These are phyloP conservation scores for Dendrostoma leiphaemia DNA, from an alignment of 2,329 filamentous ascomycete species.

Conservation along the genomic window DNA sequence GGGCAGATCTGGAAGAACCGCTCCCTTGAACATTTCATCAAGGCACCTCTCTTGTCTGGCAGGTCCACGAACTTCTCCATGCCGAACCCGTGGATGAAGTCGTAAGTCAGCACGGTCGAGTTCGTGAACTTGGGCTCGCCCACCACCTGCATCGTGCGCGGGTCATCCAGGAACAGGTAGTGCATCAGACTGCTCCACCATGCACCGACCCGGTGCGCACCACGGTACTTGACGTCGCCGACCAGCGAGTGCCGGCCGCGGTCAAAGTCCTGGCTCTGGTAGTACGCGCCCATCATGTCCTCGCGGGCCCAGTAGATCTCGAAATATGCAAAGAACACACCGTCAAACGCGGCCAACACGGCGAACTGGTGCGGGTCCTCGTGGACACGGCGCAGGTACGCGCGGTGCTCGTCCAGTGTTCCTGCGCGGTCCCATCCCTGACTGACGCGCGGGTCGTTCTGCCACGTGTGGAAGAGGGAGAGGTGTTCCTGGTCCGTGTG, in stretches of 20 bases:
- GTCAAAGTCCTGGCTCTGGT: conserved; percentile 54
- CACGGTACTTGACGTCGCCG: conserved; percentile 58
- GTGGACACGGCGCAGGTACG: conserved; percentile 67
- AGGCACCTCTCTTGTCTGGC: conserved; percentile 68
- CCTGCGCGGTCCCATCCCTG: conserved; percentile 80
- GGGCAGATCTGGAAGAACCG: conserved; percentile 69
- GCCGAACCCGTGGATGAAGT: conserved; percentile 70
- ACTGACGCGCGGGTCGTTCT: conserved; percentile 79
- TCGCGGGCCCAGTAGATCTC: conserved; percentile 76
- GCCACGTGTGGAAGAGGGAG: conserved; percentile 73
- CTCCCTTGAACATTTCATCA: conserved; percentile 63
- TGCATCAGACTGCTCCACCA: conserved; percentile 64
- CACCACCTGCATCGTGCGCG: conserved; percentile 54
- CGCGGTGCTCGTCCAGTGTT: conserved; percentile 69
- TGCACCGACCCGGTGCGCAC: conserved; percentile 58
- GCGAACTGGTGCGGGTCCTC: conserved; percentile 70
- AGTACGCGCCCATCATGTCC: conserved; percentile 56
- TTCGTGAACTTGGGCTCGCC: conserved; percentile 74
- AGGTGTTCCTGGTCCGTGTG: conserved; percentile 64
- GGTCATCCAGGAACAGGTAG: conserved; percentile 61
- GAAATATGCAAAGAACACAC: conserved; percentile 71
- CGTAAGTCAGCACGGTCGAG: conserved; percentile 69
- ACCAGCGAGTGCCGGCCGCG: conserved; percentile 58
- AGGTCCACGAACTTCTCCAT: conserved; percentile 72
- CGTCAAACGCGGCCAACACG: conserved; percentile 69